These are phyloP conservation scores for Malus sylvestris DNA, from an alignment of 306 rosid genomes.

Conservation along the genomic window DNA sequence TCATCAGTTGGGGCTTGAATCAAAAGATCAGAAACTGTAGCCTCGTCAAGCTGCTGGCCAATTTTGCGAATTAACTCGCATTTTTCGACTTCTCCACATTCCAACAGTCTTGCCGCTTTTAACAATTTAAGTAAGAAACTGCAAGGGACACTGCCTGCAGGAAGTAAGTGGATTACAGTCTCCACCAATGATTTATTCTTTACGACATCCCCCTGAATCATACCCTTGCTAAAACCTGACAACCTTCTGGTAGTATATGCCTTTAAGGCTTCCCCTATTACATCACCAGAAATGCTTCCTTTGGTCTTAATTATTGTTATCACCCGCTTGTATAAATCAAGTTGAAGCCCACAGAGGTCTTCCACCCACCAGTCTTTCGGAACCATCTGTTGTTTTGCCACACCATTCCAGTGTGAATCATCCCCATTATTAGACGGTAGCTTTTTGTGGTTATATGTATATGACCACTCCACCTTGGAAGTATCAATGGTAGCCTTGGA, in stretches of 20 bases:
- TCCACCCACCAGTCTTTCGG: conserved; percentile 99
- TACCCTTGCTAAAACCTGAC: conserved; percentile 60
- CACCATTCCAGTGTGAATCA: conserved; percentile 63
- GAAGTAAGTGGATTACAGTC: conserved; percentile 57
- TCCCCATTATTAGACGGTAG: conserved; percentile 67
- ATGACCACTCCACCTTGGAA: conserved; percentile 92
- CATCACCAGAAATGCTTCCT: conserved; percentile 46
- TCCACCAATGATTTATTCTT: conserved; percentile 56
- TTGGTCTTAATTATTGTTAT: conserved; percentile 50
- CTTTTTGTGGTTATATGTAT: conserved; percentile 76
- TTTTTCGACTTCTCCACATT: conserved; percentile 52
- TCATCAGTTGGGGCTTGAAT: conserved; percentile 42
- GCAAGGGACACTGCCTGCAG: conserved; percentile 48
- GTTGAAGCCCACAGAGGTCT: conserved; percentile 85
- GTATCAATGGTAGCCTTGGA: conserved; percentile 80
- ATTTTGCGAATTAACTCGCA: conserved; percentile 53
- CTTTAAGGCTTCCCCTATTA: conserved; percentile 76
- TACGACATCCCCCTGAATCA: conserved; percentile 46
- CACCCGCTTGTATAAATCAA: conserved; percentile 66
- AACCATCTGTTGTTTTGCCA: conserved; percentile 60
- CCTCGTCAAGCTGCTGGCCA: conserved; percentile 74
- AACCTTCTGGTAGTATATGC: conserved; percentile 66
- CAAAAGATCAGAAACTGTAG: conserved; percentile 62
- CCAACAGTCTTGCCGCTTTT: conserved; percentile 44
- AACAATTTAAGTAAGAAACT: conserved; percentile 64